Evolutionary conservation across 768 basidiomycete genomes (phyloP).

Genomic region (Clitopilus passeckerianus): DNA sequence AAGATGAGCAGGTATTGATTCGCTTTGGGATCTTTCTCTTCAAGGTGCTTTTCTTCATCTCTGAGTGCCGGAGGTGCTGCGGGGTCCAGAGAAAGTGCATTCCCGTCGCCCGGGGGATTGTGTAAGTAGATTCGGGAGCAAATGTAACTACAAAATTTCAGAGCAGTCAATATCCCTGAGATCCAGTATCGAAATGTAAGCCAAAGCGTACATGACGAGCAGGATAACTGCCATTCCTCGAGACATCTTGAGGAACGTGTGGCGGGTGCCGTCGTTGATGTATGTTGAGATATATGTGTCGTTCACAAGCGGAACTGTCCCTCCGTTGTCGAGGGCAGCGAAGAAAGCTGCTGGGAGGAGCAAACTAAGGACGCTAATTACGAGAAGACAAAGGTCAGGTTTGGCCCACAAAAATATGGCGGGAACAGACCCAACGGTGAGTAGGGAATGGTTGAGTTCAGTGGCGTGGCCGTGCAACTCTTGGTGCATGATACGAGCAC

Average conservation of each 20-base stretch:
- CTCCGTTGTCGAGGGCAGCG: slow-evolving; percentile 43
- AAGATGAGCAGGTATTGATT: slow-evolving; percentile 60
- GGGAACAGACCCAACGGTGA: slow-evolving; percentile 54
- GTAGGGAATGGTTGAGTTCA: slow-evolving; percentile 62
- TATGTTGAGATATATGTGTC: slow-evolving; percentile 16
- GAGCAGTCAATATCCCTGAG: neutral
- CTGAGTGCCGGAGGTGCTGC: slow-evolving; percentile 41
- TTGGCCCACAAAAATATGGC: neutral
- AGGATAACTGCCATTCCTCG: slow-evolving; percentile 62
- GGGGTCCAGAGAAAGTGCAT: slow-evolving; percentile 33
- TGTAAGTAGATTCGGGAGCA: slow-evolving; percentile 65
- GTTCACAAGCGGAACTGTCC: slow-evolving; percentile 5
- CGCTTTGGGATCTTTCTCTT: slow-evolving; percentile 43
- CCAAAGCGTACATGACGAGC: slow-evolving; percentile 44
- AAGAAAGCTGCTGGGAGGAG: slow-evolving; percentile 68
- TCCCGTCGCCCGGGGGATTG: slow-evolving; percentile 61
- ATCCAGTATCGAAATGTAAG: neutral
- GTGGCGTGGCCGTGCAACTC: slow-evolving; percentile 61
- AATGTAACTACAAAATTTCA: slow-evolving; percentile 45
- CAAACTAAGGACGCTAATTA: slow-evolving; percentile 51
- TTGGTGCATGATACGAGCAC: slow-evolving; percentile 60
- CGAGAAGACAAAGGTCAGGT: neutral
- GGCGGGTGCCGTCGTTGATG: slow-evolving; percentile 39
- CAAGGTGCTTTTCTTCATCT: slow-evolving; percentile 29
- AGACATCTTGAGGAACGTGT: slow-evolving; percentile 54